phyloP scores from a whole-genome alignment of 2,329 filamentous ascomycete species.

The Colletotrichum sp. region DNA sequence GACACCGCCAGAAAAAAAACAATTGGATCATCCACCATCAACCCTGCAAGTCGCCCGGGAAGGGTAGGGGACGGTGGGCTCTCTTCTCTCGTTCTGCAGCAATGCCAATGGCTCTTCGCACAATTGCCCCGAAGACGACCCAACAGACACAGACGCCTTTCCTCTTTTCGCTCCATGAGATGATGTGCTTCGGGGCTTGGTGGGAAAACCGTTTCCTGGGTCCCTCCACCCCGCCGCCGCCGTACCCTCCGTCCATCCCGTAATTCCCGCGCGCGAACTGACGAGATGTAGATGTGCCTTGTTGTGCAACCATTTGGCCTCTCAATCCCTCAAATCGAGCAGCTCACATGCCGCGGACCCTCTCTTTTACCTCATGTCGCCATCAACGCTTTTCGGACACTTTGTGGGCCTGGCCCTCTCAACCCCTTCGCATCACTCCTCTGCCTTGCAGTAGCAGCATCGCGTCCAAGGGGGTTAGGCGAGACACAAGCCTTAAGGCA shows the following conservation, averaged over 20 bases:
- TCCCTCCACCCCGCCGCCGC: background rate
- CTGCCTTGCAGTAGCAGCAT: background rate
- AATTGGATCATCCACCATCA: background rate
- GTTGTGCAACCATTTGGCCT: background rate
- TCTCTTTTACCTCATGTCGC: conserved; percentile 9
- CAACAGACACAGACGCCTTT: background rate
- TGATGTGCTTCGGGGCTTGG: conserved; percentile 3
- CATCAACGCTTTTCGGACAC: conserved; percentile 8
- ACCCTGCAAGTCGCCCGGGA: background rate
- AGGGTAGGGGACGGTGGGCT: background rate
- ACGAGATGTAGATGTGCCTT: background rate
- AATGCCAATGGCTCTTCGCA: background rate
- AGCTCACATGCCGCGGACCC: background rate
- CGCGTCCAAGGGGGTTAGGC: background rate
- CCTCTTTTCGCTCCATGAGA: background rate
- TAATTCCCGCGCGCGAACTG: conserved; percentile 17
- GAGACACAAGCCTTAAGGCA: background rate
- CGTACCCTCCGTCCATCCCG: conserved; percentile 8
- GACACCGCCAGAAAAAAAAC: background rate
- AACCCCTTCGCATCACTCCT: background rate
- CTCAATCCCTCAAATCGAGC: background rate
- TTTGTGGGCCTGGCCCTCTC: background rate
- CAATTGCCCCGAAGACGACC: background rate
- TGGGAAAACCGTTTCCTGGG: background rate
- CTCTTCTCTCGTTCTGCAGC: background rate